Base-by-base conservation (phyloP, 2,329 filamentous ascomycete species). In the Fusarium oxysporum region DNA sequence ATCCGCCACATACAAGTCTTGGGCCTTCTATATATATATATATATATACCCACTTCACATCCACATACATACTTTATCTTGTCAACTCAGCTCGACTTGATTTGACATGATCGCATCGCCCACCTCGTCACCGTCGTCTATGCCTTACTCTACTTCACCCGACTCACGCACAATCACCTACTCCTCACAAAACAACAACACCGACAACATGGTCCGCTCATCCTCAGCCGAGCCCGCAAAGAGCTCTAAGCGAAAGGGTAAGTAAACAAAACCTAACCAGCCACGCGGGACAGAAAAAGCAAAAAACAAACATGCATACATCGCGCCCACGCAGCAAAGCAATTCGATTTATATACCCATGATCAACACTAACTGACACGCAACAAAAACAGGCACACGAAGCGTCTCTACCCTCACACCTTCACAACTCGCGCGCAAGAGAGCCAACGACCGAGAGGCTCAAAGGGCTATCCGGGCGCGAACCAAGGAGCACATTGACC, bases 361-460 rank as follows among this genome's bases (percentile, higher is more conserved):
- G 40, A 58, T 35, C 56, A 70, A 30, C 55, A 62, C 62, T 47
- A 43, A 76, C 71, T 70, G 28, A 67, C 51, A 60, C n/a, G 16
- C 47, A 55, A 33, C 45, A 43, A 47, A 25, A 30, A 40, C 54
- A 87, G 88, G 88, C 53, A 89, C 92, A 66, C 90, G 94, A 74
- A 95, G 93, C 72, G 95, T 97, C 62, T 94, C 94, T 72, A 96
- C 93, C 78, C 87, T 97, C 79, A 97, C 94, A 16, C 93, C 94
- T 10, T 93, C 95, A 70, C 95, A 97, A 83, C 89, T 97, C 66
- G 93, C 92, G 35, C 93, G 95, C 82, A 98, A 97, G 85, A 89
- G 95, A 72, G 93, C 94, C 78, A 97, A 97, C 84, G 95, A 97
- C 81, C 90, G 95, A 70, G 94, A 97, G 82, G 95, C 95, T 45